A percentile compares a stretch with the other conserved stretches of the same genome.
These are phyloP conservation scores for Castanea sativa DNA, from an alignment of 306 rosid genomes.

Conservation along the genomic window DNA sequence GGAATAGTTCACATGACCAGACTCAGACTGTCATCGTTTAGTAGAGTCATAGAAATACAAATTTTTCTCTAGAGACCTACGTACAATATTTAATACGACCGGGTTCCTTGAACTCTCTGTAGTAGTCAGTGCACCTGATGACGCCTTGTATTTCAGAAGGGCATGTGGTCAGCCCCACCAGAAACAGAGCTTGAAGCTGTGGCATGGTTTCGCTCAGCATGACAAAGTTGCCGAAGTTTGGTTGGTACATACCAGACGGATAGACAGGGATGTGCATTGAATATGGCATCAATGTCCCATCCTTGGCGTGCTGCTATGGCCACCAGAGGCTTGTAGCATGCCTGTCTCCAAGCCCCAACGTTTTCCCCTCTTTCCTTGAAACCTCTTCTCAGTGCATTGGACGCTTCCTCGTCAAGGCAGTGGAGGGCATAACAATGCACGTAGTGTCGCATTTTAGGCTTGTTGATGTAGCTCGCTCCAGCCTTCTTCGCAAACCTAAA, in stretches of 20 bases:
- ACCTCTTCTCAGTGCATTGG: slow-evolving; percentile 61
- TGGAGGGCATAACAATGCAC: slow-evolving; percentile 94
- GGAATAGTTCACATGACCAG: background rate
- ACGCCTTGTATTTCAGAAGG: slow-evolving; percentile 23
- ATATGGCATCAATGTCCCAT: slow-evolving; percentile 94
- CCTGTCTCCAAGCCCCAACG: slow-evolving; percentile 89
- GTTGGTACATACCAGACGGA: slow-evolving; percentile 94
- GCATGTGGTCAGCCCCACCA: slow-evolving; percentile 32
- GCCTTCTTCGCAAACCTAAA: slow-evolving; percentile 82
- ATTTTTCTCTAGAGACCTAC: too few species aligned
- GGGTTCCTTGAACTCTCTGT: background rate
- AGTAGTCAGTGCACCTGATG: background rate
- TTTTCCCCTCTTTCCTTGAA: slow-evolving; percentile 84
- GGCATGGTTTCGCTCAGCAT: slow-evolving; percentile 62
- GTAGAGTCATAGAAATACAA: background rate
- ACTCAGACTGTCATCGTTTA: background rate
- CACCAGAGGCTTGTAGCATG: slow-evolving; percentile 81
- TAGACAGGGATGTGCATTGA: slow-evolving; percentile 76
- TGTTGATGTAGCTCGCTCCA: slow-evolving; percentile 94
- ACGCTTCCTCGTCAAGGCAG: slow-evolving; percentile 73
- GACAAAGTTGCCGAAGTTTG: slow-evolving; percentile 93
- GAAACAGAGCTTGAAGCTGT: slow-evolving; percentile 60
- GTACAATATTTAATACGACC: too few species aligned
- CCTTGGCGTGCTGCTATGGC: slow-evolving; percentile 72
- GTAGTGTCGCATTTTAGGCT: slow-evolving; percentile 98